These are phyloP conservation scores for Populus tremula DNA, from an alignment of 345 rosid species.

Conservation along the genomic window DNA sequence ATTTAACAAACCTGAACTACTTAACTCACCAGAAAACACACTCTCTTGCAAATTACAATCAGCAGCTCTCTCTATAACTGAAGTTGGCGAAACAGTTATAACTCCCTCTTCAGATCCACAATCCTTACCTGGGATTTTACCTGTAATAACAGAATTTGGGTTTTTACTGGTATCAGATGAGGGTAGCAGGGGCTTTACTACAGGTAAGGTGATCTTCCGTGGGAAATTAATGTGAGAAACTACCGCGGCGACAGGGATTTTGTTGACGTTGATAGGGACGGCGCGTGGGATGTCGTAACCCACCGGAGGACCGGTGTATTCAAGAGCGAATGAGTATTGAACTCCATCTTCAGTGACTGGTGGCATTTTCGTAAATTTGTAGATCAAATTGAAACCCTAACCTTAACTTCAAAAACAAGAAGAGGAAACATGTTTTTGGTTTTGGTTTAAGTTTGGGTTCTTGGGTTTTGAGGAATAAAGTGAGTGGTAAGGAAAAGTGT, in stretches of 20 bases:
- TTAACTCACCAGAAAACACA: constrained; percentile 57
- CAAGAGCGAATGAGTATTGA: constrained; percentile 75
- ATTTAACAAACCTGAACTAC: constrained; percentile 51
- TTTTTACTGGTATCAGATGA: constrained; percentile 39
- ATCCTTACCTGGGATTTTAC: constrained; percentile 2
- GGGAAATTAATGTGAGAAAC: constrained; percentile 65
- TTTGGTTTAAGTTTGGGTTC: neutral
- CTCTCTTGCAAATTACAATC: constrained; percentile 30
- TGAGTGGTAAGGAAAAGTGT: neutral
- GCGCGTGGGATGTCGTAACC: constrained; percentile 80
- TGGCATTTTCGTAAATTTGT: constrained; percentile 5
- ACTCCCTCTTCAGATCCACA: constrained; percentile 17
- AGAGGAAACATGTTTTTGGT: neutral
- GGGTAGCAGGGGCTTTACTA: constrained; percentile 68
- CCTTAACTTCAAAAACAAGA: neutral
- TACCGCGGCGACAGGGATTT: constrained; percentile 92
- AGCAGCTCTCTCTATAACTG: constrained; percentile 37
- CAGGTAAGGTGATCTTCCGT: constrained; percentile 61
- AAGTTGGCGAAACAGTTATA: constrained; percentile 43
- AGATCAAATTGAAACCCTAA: neutral
- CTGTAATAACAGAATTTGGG: constrained; percentile 26
- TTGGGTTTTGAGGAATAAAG: neutral
- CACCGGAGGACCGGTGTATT: constrained; percentile 87
- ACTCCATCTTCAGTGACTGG: constrained; percentile 40
- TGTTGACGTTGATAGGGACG: constrained; percentile 76